These are phyloP conservation scores for Syncephalastrum racemosum DNA, from an alignment of 371 early-diverging fungal species.

Conservation along the genomic window DNA sequence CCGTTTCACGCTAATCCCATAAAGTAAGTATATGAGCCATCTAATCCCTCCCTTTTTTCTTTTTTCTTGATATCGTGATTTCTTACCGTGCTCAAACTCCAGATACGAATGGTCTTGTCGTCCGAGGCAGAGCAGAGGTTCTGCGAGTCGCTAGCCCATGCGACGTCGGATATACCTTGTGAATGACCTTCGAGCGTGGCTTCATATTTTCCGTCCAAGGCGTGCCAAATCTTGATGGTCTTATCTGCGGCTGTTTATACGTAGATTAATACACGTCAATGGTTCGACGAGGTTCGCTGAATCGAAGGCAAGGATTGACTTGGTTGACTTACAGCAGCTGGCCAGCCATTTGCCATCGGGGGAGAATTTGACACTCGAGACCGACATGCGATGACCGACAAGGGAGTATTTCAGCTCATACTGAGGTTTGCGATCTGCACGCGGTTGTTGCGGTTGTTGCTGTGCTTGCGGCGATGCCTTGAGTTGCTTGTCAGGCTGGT, in stretches of 20 bases:
- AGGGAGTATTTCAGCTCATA: constrained; percentile 87
- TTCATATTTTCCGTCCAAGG: constrained; percentile 81
- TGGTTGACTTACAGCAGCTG: constrained; percentile 75
- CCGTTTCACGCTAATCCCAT: constrained; percentile 64
- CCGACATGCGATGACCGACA: constrained; percentile 92
- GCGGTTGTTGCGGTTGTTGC: constrained; percentile 19
- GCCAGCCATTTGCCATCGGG: constrained; percentile 98
- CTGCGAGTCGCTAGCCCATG: constrained; percentile 93
- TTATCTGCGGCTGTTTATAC: constrained; percentile 75
- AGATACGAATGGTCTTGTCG: constrained; percentile 92
- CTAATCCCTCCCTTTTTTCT: neutral
- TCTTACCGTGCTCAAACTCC: constrained; percentile 76
- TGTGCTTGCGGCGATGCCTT: constrained; percentile 1
- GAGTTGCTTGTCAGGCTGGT: constrained; percentile 10
- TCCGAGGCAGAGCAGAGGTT: constrained; percentile 91
- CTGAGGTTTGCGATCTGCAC: constrained; percentile 69
- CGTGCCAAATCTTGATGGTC: constrained; percentile 93
- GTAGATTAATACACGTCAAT: neutral
- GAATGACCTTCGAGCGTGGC: constrained; percentile 89
- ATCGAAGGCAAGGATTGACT: neutral
- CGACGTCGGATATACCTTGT: constrained; percentile 94
- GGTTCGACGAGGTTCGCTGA: neutral
- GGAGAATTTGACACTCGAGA: constrained; percentile 95
- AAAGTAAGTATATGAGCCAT: neutral
- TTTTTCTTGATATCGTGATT: neutral